Percentiles rank a stretch among this genome's conserved stretches.
These are phyloP conservation scores for Bipolaris oryzae DNA, from an alignment of 2,329 filamentous ascomycete genomes.

Conservation along the genomic window DNA sequence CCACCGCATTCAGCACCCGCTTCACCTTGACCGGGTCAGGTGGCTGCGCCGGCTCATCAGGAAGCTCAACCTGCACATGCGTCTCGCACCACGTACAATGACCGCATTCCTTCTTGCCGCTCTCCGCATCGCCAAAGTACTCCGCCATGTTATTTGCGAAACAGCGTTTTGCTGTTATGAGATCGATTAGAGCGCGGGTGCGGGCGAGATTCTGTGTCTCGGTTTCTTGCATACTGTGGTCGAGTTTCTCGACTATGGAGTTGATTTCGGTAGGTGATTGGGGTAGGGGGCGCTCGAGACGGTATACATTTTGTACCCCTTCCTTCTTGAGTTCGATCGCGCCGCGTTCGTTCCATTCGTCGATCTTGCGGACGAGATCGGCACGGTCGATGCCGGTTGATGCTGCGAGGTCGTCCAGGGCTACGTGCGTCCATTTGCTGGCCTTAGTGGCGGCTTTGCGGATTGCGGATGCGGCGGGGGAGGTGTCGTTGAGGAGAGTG, in stretches of 20 bases:
- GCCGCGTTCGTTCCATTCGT: slow-evolving; percentile 59
- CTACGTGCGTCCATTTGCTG: slow-evolving; percentile 54
- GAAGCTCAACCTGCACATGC: slow-evolving; percentile 43
- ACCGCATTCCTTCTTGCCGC: slow-evolving; percentile 56
- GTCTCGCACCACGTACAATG: slow-evolving; percentile 60
- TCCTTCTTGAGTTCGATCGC: slow-evolving; percentile 59
- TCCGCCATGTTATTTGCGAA: slow-evolving; percentile 59
- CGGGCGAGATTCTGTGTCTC: slow-evolving; percentile 62
- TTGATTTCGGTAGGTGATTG: slow-evolving; percentile 51
- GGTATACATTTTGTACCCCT: slow-evolving; percentile 62
- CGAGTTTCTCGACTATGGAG: slow-evolving; percentile 55
- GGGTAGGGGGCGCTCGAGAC: slow-evolving; percentile 57
- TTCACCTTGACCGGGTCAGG: slow-evolving; percentile 52
- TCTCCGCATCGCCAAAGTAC: slow-evolving; percentile 63
- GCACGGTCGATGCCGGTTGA: slow-evolving; percentile 48
- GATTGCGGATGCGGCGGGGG: slow-evolving; percentile 55
- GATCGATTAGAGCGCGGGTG: slow-evolving; percentile 57
- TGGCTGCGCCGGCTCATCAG: slow-evolving; percentile 47
- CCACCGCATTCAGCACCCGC: slow-evolving; percentile 53
- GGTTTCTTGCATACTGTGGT: slow-evolving; percentile 57
- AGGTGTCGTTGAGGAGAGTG: slow-evolving; percentile 47
- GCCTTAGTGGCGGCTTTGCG: slow-evolving; percentile 50
- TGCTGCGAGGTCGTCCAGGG: slow-evolving; percentile 53
- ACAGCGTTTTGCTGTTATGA: slow-evolving; percentile 61
- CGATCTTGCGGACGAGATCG: slow-evolving; percentile 61